Conservation (phyloP, 768 basidiomycete species). For the Trametes meyenii region DNA sequence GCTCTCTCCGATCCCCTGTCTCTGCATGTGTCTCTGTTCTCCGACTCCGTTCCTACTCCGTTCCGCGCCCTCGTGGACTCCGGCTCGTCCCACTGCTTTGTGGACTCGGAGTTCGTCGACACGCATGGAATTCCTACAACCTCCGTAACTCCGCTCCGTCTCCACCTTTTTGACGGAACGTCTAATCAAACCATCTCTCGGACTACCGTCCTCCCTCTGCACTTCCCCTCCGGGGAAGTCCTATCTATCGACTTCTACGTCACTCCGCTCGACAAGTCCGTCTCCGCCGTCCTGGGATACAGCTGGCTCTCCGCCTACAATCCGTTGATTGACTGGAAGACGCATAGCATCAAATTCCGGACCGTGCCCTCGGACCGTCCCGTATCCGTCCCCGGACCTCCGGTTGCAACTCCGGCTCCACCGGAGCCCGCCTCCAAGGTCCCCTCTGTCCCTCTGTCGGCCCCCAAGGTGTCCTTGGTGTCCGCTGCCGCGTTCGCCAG, state of each 20-base stretch:
- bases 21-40: background rate
- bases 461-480: constrained; percentile 15
- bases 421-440: background rate
- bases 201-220: background rate
- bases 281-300: constrained; percentile 19
- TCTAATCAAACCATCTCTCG: constrained; percentile 5
- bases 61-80: background rate
- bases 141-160: background rate
- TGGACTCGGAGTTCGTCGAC: background rate
- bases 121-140: background rate
- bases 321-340: constrained; percentile 29
- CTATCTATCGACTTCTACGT: constrained; percentile 6
- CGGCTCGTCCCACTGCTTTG: constrained; percentile 2
- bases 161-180: constrained; percentile 1
- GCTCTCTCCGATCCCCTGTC: no score
- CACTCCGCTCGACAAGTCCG: constrained; percentile 2
- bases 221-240: constrained; percentile 9
- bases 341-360: constrained; percentile 4
- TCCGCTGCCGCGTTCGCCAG: constrained; percentile 9
- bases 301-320: constrained; percentile 26
- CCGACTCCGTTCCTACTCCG: background rate
- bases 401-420: background rate
- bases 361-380: background rate
- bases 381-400: background rate
- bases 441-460: background rate